Evolutionary conservation across 805 yeast species (phyloP).

Genomic region (Candida anglica): DNA sequence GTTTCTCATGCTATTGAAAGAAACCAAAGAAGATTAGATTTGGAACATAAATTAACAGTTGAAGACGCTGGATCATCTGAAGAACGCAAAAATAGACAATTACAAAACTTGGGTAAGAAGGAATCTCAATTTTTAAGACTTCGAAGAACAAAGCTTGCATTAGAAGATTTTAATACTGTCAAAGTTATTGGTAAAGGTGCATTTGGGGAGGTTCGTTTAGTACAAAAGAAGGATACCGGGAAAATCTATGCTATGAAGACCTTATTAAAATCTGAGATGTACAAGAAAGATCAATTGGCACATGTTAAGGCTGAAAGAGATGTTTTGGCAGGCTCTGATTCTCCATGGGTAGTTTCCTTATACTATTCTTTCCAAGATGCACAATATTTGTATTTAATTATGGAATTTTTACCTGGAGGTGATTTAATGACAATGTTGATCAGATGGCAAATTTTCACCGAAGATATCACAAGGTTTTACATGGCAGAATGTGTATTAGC

Average conservation of each 20-base stretch:
- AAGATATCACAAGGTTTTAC: slow-evolving; percentile 87
- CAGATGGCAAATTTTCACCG: slow-evolving; percentile 90
- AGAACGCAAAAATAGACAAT: slow-evolving; percentile 79
- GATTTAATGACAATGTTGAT: slow-evolving; percentile 93
- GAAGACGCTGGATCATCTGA: slow-evolving; percentile 69
- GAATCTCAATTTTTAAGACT: slow-evolving; percentile 84
- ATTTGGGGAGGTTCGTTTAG: slow-evolving; percentile 93
- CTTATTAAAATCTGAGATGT: slow-evolving; percentile 85
- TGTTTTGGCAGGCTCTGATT: slow-evolving; percentile 84
- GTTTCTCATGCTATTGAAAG: slow-evolving; percentile 93
- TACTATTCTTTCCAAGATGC: slow-evolving; percentile 81
- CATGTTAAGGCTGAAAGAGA: slow-evolving; percentile 96
- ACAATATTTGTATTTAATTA: slow-evolving; percentile 68
- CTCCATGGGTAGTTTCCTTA: slow-evolving; percentile 84
- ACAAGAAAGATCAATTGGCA: slow-evolving; percentile 88
- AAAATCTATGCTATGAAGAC: slow-evolving; percentile 95
- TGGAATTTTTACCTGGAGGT: slow-evolving; percentile 82
- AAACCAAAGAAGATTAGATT: slow-evolving; percentile 83
- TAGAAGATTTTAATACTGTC: slow-evolving; percentile 84
- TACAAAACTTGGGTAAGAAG: slow-evolving; percentile 78
- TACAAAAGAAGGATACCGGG: slow-evolving; percentile 89
- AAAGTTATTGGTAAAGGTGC: slow-evolving; percentile 97
- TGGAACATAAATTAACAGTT: slow-evolving; percentile 66
- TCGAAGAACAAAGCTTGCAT: slow-evolving; percentile 75
- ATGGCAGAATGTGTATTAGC: slow-evolving; percentile 97